phyloP scores from a whole-genome alignment of 306 rosid genomes.

The Vigna unguiculata region DNA sequence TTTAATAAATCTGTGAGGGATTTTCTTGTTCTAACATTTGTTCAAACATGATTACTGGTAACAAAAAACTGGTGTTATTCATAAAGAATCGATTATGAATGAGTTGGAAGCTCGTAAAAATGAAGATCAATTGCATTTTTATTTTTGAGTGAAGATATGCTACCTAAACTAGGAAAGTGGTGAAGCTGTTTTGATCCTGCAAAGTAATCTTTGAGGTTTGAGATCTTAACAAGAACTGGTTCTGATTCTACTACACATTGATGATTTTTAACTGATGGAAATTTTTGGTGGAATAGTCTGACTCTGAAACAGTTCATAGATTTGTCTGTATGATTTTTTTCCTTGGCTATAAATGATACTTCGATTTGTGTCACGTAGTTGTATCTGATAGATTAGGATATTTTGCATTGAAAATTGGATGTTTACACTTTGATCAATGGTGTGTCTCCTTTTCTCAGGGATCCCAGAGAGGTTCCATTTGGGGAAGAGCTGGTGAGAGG shows the following conservation, averaged over 20 bases:
- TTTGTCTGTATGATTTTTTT: not conserved
- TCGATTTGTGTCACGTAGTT: too few species aligned
- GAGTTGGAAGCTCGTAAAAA: not conserved
- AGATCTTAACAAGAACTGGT: not conserved
- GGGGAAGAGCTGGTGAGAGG: slow-evolving; percentile 73
- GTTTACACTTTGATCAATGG: slow-evolving; percentile 22
- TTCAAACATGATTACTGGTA: not conserved
- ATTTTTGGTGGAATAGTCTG: not conserved
- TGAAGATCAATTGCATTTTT: not conserved
- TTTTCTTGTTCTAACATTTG: not conserved
- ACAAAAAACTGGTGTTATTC: not conserved
- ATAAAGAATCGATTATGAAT: not conserved
- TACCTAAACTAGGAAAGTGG: not conserved
- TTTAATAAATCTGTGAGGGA: not conserved
- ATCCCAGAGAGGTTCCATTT: slow-evolving; percentile 54
- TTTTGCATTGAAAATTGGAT: slow-evolving; percentile 17
- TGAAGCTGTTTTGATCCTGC: not conserved
- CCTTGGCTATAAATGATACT: too few species aligned
- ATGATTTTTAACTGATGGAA: not conserved
- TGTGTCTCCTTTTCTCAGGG: slow-evolving; percentile 46
- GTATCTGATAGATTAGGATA: too few species aligned
- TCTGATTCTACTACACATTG: not conserved
- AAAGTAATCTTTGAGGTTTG: slow-evolving; percentile 1
- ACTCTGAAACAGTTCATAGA: not conserved
- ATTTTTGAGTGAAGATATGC: not conserved